phyloP scores from a whole-genome alignment of 768 basidiomycete species.

The Leccinum truebloodii region DNA sequence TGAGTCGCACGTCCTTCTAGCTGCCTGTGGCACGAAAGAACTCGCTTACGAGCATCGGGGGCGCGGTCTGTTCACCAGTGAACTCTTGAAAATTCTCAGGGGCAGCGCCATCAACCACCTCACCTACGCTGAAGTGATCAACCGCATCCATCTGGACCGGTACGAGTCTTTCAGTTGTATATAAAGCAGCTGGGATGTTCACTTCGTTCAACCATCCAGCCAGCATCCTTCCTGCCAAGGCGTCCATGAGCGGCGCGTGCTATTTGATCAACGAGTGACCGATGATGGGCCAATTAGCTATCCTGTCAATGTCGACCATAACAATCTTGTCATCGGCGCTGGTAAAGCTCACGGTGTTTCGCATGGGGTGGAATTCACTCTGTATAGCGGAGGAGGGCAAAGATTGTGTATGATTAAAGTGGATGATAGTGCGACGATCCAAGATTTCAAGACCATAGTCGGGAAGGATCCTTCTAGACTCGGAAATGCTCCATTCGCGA shows the following conservation, averaged over 20 bases:
- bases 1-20: conserved; percentile 43
- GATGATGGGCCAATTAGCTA: conserved; percentile 8
- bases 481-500: conserved; percentile 1
- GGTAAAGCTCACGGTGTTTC: too few relatives aligned
- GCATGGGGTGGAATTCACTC: too few relatives aligned
- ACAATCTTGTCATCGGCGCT: conserved; percentile 21
- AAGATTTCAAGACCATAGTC: conserved; percentile 14
- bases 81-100: conserved; percentile 19
- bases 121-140: conserved; percentile 27
- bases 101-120: conserved; percentile 6
- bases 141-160: conserved; percentile 11
- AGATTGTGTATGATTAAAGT: conserved; percentile 1
- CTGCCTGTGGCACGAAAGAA: conserved; percentile 42
- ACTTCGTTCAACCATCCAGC: conserved; percentile 7
- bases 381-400: conserved; percentile 15
- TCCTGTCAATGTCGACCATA: neutral
- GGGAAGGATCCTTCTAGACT: neutral
- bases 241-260: conserved; percentile 14
- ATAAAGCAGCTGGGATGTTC: neutral
- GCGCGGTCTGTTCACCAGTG: conserved; percentile 28
- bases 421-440: too few relatives aligned
- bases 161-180: neutral
- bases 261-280: conserved; percentile 24
- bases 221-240: conserved; percentile 34
- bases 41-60: conserved; percentile 28